Percentiles rank a stretch among this genome's conserved stretches.
Conservation (phyloP, 2,329 filamentous ascomycete species). For the Aspergillus uvarum region DNA sequence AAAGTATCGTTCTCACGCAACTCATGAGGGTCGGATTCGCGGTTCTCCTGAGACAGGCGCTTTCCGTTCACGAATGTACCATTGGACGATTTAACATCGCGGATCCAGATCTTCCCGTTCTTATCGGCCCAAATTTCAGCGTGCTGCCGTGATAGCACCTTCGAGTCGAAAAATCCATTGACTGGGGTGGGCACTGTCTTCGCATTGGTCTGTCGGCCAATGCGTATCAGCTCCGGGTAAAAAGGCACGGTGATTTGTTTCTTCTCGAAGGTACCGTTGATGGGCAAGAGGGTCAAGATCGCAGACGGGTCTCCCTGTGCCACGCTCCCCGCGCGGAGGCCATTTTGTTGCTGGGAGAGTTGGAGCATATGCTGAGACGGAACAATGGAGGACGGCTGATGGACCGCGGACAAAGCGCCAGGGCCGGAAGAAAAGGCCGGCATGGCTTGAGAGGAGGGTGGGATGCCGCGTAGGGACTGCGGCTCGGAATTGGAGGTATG, state of each 20-base stretch:
- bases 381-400: constrained; percentile 61
- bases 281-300: constrained; percentile 79
- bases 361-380: constrained; percentile 70
- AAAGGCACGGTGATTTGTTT: constrained; percentile 95
- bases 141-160: constrained; percentile 92
- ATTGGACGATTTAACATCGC: constrained; percentile 97
- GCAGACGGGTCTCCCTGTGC: constrained; percentile 63
- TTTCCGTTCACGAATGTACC: constrained; percentile 96
- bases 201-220: constrained; percentile 94
- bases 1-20: constrained; percentile 87
- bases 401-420: constrained; percentile 63
- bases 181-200: constrained; percentile 87
- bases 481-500: constrained; percentile 65
- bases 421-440: constrained; percentile 58
- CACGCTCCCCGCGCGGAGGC: constrained; percentile 46
- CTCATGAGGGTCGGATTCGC: constrained; percentile 94
- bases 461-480: constrained; percentile 61
- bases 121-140: constrained; percentile 92
- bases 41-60: constrained; percentile 86
- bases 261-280: constrained; percentile 95
- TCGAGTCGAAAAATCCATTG: constrained; percentile 97
- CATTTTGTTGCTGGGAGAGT: constrained; percentile 61
- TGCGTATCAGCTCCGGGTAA: constrained; percentile 87
- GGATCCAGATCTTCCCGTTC: constrained; percentile 86
- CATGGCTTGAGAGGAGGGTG: constrained; percentile 62